Percentiles rank a stretch among this genome's conserved stretches.
Evolutionary conservation across 805 yeast species (phyloP).

Genomic region (Spathaspora passalidarum): DNA sequence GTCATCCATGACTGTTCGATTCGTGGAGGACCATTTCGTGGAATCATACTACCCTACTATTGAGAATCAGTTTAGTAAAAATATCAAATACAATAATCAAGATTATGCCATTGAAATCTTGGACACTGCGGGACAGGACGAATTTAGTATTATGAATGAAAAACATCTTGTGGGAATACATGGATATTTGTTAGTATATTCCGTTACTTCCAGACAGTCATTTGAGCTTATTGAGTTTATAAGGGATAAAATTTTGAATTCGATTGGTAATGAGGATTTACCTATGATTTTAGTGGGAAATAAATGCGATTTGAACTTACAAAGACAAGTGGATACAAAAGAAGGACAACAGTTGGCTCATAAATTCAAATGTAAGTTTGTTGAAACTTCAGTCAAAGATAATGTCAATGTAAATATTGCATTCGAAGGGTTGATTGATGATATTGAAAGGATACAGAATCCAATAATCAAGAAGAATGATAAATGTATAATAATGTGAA

Average conservation of each 20-base stretch:
- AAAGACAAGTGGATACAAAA: slow-evolving; percentile 58
- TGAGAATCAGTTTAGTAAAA: slow-evolving; percentile 78
- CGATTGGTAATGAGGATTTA: slow-evolving; percentile 47
- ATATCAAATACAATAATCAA: slow-evolving; percentile 63
- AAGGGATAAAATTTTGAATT: slow-evolving; percentile 79
- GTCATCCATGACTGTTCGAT: slow-evolving; percentile 80
- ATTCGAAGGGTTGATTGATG: slow-evolving; percentile 56
- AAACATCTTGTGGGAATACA: slow-evolving; percentile 78
- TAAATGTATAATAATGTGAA: slow-evolving; percentile 48
- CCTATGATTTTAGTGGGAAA: slow-evolving; percentile 64
- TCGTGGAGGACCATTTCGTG: slow-evolving; percentile 83
- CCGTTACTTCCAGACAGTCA: slow-evolving; percentile 73
- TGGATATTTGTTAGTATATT: slow-evolving; percentile 79
- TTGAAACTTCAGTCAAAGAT: slow-evolving; percentile 50
- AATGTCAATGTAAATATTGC: slow-evolving; percentile 46
- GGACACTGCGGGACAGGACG: slow-evolving; percentile 95
- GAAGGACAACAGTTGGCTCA: slow-evolving; percentile 48
- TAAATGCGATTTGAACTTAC: slow-evolving; percentile 61
- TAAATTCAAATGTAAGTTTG: slow-evolving; percentile 42
- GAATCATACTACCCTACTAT: slow-evolving; percentile 91
- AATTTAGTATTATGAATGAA: slow-evolving; percentile 75
- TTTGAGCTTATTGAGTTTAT: slow-evolving; percentile 75
- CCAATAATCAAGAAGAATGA: slow-evolving; percentile 45
- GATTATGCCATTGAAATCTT: slow-evolving; percentile 80
- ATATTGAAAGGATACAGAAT: slow-evolving; percentile 61